Evolutionary conservation across 2,329 filamentous ascomycete genomes (phyloP), one percentile per base, ranked within the genome.

Genomic region (Ceratocystis alfenasii): DNA sequence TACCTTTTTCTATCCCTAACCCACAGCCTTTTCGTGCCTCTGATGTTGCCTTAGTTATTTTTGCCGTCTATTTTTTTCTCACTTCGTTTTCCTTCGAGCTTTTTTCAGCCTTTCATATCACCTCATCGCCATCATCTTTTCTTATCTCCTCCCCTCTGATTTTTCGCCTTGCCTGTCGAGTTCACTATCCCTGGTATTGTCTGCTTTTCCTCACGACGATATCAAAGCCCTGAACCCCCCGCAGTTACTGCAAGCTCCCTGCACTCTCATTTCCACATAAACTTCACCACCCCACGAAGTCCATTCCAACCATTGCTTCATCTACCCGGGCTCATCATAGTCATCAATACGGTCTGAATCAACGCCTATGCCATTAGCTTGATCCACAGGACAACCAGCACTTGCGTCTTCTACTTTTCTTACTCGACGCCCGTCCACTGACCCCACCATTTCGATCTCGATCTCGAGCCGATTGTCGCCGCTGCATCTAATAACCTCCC

Each of bases 211-310:
- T 46, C 15, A 36, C 60, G 41, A 66, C 28, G 28, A 57, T 41
- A 55, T 30, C 62, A 36, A 63, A 59, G 44, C 48, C 62, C 22
- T 57, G 45, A 65, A 64, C 65, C 57, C 65, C 65, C 65, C 65
- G 65, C 65, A 67, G 55, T 64, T 60, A 41, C 61, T 66, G 62
- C 62, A 65, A 65, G 66, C 63, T 62, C 65, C 64, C 59, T 66
- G 60, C 60, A 48, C 63, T 63, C 28, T 46, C 44, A 63, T 36
- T 41, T 53, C 44, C 45, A 36, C 60, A 48, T 63, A 46, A 48
- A 46, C 36, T 53, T 45, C 41, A 50, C 61, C 65, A 59, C 45
- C 55, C 25, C 36, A 50, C 20, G 28, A 53, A 60, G 33, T 67
- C n/a, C 44, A 10, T 48, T 20, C 7, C 33, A 53, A n/a, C 62